Conservation (phyloP, 257 asterid genomes). For the Craterostigma plantagineum region DNA sequence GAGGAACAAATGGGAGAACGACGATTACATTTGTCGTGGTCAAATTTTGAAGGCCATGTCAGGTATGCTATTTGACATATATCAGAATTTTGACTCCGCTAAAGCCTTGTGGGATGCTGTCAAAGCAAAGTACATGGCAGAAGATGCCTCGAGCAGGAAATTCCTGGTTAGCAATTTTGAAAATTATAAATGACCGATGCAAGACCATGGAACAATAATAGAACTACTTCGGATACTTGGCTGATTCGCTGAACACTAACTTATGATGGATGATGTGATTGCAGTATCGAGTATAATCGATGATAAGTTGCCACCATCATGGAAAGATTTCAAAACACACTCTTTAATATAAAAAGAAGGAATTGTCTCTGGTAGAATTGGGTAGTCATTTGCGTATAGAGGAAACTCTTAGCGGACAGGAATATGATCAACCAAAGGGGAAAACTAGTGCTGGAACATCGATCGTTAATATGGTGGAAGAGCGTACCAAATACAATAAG, state of each 20-base stretch:
- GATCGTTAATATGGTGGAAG: neutral
- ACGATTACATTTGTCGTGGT: no score
- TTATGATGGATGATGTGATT: neutral
- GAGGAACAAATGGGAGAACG: no score
- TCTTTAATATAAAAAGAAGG: neutral
- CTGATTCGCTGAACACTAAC: neutral
- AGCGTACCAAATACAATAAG: neutral
- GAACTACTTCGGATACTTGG: neutral
- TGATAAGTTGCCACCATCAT: neutral
- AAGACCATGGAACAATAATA: neutral
- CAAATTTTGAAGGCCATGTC: no score
- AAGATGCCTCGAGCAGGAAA: neutral
- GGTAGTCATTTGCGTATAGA: neutral
- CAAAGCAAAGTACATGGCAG: neutral
- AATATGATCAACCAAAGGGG: neutral
- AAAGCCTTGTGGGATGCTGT: neutral
- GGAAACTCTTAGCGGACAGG: neutral
- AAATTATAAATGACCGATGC: neutral
- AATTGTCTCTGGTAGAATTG: neutral
- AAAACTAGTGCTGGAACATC: neutral
- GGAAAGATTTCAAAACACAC: constrained; percentile 1
- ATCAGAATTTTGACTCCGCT: neutral
- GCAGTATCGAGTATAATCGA: no score
- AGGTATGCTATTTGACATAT: neutral
- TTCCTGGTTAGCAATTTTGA: neutral